phyloP scores from a whole-genome alignment of 192 early-diverging fungal genomes.

The Diversispora eburnea region DNA sequence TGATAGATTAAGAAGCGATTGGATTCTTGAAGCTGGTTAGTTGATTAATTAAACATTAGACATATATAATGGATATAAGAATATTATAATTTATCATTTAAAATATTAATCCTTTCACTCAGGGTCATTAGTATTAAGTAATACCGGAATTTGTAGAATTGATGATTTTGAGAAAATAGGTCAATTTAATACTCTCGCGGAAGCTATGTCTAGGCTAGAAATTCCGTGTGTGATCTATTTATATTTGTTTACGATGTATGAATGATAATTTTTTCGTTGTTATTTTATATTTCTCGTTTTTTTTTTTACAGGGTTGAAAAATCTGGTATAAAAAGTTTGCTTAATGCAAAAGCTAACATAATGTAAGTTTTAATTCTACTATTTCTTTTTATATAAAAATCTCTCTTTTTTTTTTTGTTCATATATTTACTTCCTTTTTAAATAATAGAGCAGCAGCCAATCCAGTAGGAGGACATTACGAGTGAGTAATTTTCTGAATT shows the following conservation, averaged over 20 bases:
- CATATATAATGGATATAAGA: slow-evolving; percentile 32
- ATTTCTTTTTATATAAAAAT: not conserved
- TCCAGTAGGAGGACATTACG: slow-evolving; percentile 78
- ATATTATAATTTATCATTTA: slow-evolving; percentile 33
- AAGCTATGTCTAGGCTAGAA: slow-evolving; percentile 88
- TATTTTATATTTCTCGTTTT: not conserved
- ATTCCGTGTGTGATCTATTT: slow-evolving; percentile 35
- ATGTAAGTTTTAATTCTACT: not conserved
- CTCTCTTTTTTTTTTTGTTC: not conserved
- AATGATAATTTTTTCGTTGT: not conserved
- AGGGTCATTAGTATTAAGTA: slow-evolving; percentile 80
- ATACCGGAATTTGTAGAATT: slow-evolving; percentile 85
- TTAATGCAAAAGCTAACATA: slow-evolving; percentile 1
- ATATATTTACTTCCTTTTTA: not conserved
- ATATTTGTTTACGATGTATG: not conserved
- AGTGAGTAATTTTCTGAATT: not conserved
- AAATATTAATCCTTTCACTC: slow-evolving; percentile 35
- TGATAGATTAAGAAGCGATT: slow-evolving; percentile 67
- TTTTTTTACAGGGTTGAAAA: slow-evolving; percentile 64
- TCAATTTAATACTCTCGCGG: slow-evolving; percentile 73
- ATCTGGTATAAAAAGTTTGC: slow-evolving; percentile 64
- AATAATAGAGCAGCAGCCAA: slow-evolving; percentile 70
- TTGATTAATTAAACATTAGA: slow-evolving; percentile 29
- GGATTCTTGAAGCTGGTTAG: slow-evolving; percentile 70
- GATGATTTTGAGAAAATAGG: slow-evolving; percentile 92